Base-by-base conservation (phyloP, 257 asterid species). In the Schizonepeta tenuifolia region DNA sequence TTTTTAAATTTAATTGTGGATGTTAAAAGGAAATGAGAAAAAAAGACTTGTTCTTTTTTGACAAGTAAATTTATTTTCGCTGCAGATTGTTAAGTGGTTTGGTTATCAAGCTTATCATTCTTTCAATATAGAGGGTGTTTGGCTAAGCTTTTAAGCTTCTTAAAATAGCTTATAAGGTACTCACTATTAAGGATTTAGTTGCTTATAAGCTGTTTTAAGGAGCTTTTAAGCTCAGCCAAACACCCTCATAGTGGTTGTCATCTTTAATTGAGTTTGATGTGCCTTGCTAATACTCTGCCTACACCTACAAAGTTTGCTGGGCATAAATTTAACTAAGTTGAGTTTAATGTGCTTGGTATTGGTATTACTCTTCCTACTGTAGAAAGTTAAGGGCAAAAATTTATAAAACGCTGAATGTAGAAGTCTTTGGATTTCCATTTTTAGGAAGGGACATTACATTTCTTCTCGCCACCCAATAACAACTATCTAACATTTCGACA, bases 31-130 rank as follows among this genome's bases (percentile, higher is more conserved):
- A 59, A 24, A 15, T 10, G 24, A 57, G 20, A 58, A 40, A 44
- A 40, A 43, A 66, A 14, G 6, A 20, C 35, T 20, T 22, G 21
- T n/a, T 18, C 36, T 2, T 71, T 31, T 44, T 43, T 20, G 31
- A 56, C 6, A 33, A 47, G 9, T 57, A 22, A 10, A 43, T 13
- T 18, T 62, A 3, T 7, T 31, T 60, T 35, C 14, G 21, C 28
- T 7, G 51, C 57, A 22, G 56, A 67, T 67, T 3, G 31, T 59
- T 43, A 33, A 46, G 33, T 47, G 41, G 7, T 58, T 71, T 56
- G 18, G 21, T 26, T 53, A n/a, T 36, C 55, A 56, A 31, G 28
- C 14, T n/a, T 40, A 7, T 62, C 8, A 38, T 47, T 71, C 21
- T 31, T 46, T 13, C 33, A 58, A 72, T 46, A 24, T n/a, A n/a